These are phyloP conservation scores for Melocanna baccifera DNA, from an alignment of 176 grass and related monocot genomes.

Conservation along the genomic window DNA sequence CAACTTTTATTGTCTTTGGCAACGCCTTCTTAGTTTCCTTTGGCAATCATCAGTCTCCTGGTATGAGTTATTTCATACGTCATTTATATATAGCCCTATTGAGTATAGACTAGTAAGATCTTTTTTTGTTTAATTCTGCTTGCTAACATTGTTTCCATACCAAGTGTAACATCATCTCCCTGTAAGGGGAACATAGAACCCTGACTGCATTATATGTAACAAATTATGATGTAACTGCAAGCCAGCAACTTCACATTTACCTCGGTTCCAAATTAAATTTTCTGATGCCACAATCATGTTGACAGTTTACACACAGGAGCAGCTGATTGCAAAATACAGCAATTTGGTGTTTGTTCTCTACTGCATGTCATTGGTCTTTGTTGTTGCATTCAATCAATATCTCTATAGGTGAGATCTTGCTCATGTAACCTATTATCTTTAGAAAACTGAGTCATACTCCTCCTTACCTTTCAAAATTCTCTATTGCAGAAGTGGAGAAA, in stretches of 20 bases:
- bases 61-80: slow-evolving; percentile 46
- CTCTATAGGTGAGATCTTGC: slow-evolving; percentile 72
- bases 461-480: slow-evolving; percentile 35
- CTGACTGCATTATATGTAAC: neutral
- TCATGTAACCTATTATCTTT: slow-evolving; percentile 15
- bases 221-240: neutral
- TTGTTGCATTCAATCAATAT: slow-evolving; percentile 85
- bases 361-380: slow-evolving; percentile 76
- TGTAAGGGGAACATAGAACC: neutral
- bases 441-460: neutral
- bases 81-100: slow-evolving; percentile 19
- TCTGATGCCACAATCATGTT: slow-evolving; percentile 34
- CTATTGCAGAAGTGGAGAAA: slow-evolving; percentile 68
- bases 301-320: slow-evolving; percentile 91
- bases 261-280: neutral
- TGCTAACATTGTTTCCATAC: neutral
- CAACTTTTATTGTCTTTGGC: slow-evolving; percentile 92
- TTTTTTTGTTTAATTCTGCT: neutral
- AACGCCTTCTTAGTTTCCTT: slow-evolving; percentile 96
- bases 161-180: neutral
- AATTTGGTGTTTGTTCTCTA: slow-evolving; percentile 96
- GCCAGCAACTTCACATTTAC: neutral
- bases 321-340: slow-evolving; percentile 84
- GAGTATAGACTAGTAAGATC: neutral
- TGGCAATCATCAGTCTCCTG: slow-evolving; percentile 96